Percentiles rank a stretch among this genome's conserved stretches.
Conservation (phyloP, 2,329 filamentous ascomycete species). For the Aspergillus clavatus region DNA sequence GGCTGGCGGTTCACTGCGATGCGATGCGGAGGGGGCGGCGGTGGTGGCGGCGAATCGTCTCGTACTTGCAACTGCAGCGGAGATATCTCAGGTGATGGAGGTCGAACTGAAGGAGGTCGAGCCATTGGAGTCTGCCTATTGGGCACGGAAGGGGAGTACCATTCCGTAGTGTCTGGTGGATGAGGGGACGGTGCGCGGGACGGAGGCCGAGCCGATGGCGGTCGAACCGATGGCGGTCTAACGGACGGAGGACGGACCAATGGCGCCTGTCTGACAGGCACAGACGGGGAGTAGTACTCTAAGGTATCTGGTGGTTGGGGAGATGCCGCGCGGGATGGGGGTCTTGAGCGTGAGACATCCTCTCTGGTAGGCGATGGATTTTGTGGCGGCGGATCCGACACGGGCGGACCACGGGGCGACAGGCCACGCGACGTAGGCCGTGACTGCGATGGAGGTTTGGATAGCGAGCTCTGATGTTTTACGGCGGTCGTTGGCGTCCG, state of each 20-base stretch:
- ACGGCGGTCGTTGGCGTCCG: conserved; percentile 36
- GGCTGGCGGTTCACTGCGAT: conserved; percentile 46
- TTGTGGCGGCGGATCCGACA: conserved; percentile 10
- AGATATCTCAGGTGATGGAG: conserved; percentile 21
- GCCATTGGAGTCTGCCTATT: conserved; percentile 4
- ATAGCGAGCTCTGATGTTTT: conserved; percentile 34
- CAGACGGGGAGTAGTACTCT: neutral
- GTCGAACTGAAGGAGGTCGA: conserved; percentile 1
- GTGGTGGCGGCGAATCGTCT: conserved; percentile 73
- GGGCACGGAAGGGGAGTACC: conserved; percentile 9
- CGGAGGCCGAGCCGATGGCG: conserved; percentile 17
- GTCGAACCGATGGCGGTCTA: no score
- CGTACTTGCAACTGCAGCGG: conserved; percentile 42
- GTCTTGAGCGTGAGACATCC: conserved; percentile 17
- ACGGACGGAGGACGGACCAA: conserved; percentile 16
- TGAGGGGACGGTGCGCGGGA: conserved; percentile 14
- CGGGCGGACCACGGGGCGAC: conserved; percentile 22
- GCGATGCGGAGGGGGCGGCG: conserved; percentile 75
- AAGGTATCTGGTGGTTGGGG: neutral
- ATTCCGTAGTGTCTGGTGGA: conserved; percentile 7
- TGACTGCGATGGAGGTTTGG: conserved; percentile 32
- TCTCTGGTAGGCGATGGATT: neutral
- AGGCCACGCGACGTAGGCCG: conserved; percentile 24
- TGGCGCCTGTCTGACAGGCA: conserved; percentile 1
- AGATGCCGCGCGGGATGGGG: conserved; percentile 24